Evolutionary conservation across 257 asterid genomes (phyloP).

Genomic region (Fraxinus americana): DNA sequence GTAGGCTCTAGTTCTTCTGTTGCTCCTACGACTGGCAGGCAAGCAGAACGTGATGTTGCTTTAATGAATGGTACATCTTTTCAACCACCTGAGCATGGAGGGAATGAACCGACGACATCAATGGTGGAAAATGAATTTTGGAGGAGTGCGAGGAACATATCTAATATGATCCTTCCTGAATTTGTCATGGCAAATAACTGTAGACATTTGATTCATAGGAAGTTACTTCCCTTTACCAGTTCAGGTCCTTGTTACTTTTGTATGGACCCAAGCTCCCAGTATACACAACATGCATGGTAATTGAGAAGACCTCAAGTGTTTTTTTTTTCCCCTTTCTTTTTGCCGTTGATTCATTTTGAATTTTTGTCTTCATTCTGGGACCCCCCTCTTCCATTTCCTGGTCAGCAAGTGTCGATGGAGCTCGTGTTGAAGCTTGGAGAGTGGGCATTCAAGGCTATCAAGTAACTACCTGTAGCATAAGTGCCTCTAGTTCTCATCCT

Average conservation of each 20-base stretch:
- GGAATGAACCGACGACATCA: constrained; percentile 37
- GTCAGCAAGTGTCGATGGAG: constrained; percentile 43
- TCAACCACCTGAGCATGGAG: constrained; percentile 33
- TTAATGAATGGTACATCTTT: constrained; percentile 34
- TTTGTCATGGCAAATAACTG: background rate
- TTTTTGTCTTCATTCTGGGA: constrained; percentile 18
- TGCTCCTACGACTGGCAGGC: constrained; percentile 31
- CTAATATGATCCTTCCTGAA: background rate
- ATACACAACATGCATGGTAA: constrained; percentile 54
- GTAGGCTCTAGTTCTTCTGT: constrained; percentile 69
- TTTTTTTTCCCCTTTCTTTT: constrained; percentile 8
- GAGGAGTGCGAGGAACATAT: background rate
- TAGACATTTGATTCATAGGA: background rate
- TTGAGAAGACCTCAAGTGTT: background rate
- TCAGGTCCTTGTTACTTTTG: background rate
- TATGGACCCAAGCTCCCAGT: background rate
- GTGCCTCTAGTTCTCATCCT: constrained; percentile 47
- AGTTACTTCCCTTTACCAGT: background rate
- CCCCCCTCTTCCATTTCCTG: constrained; percentile 14
- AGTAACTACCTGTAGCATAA: constrained; percentile 32
- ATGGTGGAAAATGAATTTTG: constrained; percentile 30
- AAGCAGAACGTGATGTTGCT: constrained; percentile 41
- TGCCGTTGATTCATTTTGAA: constrained; percentile 6
- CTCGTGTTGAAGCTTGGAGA: constrained; percentile 45
- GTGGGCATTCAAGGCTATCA: constrained; percentile 57